These are phyloP conservation scores for Phytophthora pseudosyringae DNA, from an alignment of 352 stramenopile species.

Conservation along the genomic window DNA sequence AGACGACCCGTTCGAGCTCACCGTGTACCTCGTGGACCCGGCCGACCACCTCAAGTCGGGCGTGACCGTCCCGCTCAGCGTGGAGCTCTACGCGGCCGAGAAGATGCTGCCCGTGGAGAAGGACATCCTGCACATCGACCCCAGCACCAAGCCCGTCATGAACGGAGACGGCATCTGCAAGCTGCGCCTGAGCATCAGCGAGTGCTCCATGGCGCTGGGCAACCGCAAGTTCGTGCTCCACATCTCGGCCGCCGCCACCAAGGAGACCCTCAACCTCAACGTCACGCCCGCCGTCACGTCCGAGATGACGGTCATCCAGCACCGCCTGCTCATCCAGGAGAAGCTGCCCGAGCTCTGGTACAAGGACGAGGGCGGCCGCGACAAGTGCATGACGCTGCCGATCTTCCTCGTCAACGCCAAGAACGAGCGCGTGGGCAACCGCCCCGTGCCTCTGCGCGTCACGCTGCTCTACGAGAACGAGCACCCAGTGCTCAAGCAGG, in stretches of 20 bases:
- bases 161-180: constrained; percentile 87
- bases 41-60: constrained; percentile 83
- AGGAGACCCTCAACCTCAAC: constrained; percentile 53
- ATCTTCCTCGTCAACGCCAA: constrained; percentile 85
- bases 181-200: constrained; percentile 77
- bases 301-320: constrained; percentile 88
- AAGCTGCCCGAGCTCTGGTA: constrained; percentile 87
- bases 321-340: constrained; percentile 85
- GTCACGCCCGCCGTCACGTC: constrained; percentile 71
- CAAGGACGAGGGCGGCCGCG: constrained; percentile 84
- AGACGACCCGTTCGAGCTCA: constrained; percentile 87
- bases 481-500: constrained; percentile 93
- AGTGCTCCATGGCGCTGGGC: constrained; percentile 86
- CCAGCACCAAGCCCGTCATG: constrained; percentile 80
- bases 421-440: constrained; percentile 77
- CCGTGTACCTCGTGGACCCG: constrained; percentile 86
- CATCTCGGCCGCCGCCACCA: constrained; percentile 65
- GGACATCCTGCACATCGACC: constrained; percentile 80
- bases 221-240: constrained; percentile 90
- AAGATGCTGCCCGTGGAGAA: constrained; percentile 87
- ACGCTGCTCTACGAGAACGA: constrained; percentile 90
- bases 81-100: constrained; percentile 85
- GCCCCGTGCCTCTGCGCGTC: constrained; percentile 76
- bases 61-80: constrained; percentile 76
- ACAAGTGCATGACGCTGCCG: constrained; percentile 88